Evolutionary conservation across 805 yeast species (phyloP).

Genomic region (Lachancea kluyveri): DNA sequence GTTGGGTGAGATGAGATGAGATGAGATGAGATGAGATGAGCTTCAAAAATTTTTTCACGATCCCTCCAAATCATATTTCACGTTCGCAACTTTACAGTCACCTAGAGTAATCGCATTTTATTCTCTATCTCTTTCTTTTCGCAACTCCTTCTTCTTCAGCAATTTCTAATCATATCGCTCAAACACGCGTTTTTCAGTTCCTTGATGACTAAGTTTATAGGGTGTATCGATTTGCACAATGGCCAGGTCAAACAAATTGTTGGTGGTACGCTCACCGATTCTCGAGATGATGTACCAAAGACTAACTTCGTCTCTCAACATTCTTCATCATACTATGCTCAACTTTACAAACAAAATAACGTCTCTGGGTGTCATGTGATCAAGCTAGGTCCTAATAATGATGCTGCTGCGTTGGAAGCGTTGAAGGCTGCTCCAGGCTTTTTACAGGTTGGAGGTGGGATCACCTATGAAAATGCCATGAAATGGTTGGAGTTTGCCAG

Average conservation of each 20-base stretch:
- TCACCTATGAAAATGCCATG: constrained; percentile 64
- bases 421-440: constrained; percentile 62
- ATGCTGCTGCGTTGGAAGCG: constrained; percentile 75
- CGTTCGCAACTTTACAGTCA: no score
- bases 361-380: constrained; percentile 87
- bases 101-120: no score
- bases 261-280: constrained; percentile 78
- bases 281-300: constrained; percentile 38
- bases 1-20: no score
- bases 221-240: constrained; percentile 91
- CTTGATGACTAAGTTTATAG: constrained; percentile 78
- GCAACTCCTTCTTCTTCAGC: no score
- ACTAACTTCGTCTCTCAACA: constrained; percentile 78
- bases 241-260: constrained; percentile 97
- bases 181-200: neutral
- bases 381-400: constrained; percentile 80
- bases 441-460: constrained; percentile 93
- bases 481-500: constrained; percentile 76
- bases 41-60: no score
- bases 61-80: no score
- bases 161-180: neutral
- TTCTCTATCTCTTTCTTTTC: no score
- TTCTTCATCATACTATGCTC: constrained; percentile 70
- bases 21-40: no score
- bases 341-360: constrained; percentile 51